These are phyloP conservation scores for Hypomontagnella monticulosa DNA, from an alignment of 495 filamentous ascomycete species.

Conservation along the genomic window DNA sequence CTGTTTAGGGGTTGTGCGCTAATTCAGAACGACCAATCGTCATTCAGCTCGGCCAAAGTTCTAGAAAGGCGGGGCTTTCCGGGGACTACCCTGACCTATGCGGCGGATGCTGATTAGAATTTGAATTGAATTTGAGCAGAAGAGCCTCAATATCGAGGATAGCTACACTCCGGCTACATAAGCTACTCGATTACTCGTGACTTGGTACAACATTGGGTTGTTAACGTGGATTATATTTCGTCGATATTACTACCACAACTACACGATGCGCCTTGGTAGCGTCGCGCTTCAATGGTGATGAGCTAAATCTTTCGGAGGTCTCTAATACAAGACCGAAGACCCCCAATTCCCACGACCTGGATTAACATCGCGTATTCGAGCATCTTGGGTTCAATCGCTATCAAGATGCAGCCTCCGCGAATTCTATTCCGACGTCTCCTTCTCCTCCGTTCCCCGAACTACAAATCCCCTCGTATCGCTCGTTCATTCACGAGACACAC, in stretches of 20 bases:
- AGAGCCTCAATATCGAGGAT: background rate
- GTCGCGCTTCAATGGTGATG: constrained; percentile 15
- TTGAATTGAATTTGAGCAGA: constrained; percentile 1
- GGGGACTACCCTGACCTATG: no score
- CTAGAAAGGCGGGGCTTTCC: background rate
- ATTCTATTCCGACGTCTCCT: constrained; percentile 36
- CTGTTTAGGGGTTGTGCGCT: no score
- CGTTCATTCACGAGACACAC: constrained; percentile 35
- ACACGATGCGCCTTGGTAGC: constrained; percentile 1
- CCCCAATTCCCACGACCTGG: background rate
- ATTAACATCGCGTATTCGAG: background rate
- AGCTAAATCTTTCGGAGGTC: background rate
- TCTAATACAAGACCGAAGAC: constrained; percentile 1
- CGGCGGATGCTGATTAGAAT: background rate
- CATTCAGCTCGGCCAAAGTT: background rate
- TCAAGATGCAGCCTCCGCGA: constrained; percentile 39
- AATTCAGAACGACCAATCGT: constrained; percentile 6
- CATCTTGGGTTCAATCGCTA: background rate
- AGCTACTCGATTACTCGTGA: no score
- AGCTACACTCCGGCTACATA: no score
- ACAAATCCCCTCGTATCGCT: constrained; percentile 18
- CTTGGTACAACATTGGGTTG: background rate
- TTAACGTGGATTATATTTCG: background rate
- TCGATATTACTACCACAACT: no score
- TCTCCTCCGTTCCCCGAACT: constrained; percentile 28